Evolutionary conservation across 106 monocot species (phyloP).

Genomic region (Vanilla planifolia): DNA sequence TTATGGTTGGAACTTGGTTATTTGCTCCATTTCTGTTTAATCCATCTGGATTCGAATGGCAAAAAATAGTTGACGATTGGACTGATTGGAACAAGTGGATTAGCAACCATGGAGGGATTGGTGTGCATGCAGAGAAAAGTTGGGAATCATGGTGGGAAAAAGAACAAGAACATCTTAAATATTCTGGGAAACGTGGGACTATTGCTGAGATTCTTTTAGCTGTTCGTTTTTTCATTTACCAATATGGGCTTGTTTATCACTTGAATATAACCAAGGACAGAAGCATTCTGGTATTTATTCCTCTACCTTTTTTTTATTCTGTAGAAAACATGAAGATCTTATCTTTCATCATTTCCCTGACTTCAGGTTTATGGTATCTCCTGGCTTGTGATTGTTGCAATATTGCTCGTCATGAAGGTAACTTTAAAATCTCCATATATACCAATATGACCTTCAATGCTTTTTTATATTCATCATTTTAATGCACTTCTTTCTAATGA

Average conservation of each 20-base stretch:
- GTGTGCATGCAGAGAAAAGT: constrained; percentile 74
- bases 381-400: constrained; percentile 65
- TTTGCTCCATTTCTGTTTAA: constrained; percentile 95
- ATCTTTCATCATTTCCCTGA: not conserved
- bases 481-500: no score
- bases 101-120: constrained; percentile 84
- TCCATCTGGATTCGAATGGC: constrained; percentile 97
- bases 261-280: constrained; percentile 52
- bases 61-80: constrained; percentile 97
- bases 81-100: constrained; percentile 97
- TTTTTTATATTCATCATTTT: no score
- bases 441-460: no score
- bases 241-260: constrained; percentile 96
- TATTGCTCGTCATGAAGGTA: constrained; percentile 88
- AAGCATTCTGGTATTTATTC: constrained; percentile 62
- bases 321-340: not conserved
- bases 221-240: constrained; percentile 83
- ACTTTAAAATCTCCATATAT: no score
- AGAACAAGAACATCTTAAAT: constrained; percentile 80
- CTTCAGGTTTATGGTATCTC: constrained; percentile 88
- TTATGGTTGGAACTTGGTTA: constrained; percentile 92
- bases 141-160: constrained; percentile 99
- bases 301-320: not conserved
- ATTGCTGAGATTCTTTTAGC: constrained; percentile 55
- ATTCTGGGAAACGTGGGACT: constrained; percentile 67